Percentiles rank a stretch among this genome's conserved stretches.
These are phyloP conservation scores for Floccularia luteovirens DNA, from an alignment of 768 basidiomycete species.

Conservation along the genomic window DNA sequence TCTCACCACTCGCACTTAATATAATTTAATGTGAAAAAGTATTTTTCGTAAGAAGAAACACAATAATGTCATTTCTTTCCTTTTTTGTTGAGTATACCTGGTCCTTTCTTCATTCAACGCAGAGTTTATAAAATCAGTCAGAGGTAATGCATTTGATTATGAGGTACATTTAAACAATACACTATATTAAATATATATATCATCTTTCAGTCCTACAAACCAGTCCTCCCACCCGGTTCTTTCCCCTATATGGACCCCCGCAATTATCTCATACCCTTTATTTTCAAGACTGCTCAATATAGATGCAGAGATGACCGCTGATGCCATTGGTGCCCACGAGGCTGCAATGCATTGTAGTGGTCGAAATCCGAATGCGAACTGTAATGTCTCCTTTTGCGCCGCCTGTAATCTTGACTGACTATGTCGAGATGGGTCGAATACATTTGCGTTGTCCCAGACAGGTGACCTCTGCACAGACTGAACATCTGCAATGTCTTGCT, in stretches of 20 bases:
- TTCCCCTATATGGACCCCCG: slow-evolving; percentile 23
- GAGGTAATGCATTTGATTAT: too few species aligned
- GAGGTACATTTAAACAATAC: too few species aligned
- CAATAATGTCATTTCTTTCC: too few species aligned
- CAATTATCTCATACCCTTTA: slow-evolving; percentile 15
- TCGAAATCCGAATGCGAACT: slow-evolving; percentile 43
- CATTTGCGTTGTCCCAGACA: slow-evolving; percentile 26
- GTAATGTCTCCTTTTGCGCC: slow-evolving; percentile 12
- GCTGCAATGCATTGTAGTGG: slow-evolving; percentile 37
- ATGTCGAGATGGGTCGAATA: slow-evolving; percentile 38
- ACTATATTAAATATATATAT: too few species aligned
- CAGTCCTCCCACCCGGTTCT: slow-evolving; percentile 41
- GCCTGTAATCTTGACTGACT: slow-evolving; percentile 10
- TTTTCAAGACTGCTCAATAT: slow-evolving; percentile 27
- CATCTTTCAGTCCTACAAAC: too few species aligned
- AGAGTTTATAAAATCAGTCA: too few species aligned
- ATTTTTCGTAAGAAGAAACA: too few species aligned
- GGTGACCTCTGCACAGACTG: slow-evolving; percentile 21
- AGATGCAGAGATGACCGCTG: slow-evolving; percentile 36
- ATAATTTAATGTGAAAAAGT: too few species aligned
- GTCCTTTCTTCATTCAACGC: too few species aligned
- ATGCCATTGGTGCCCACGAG: slow-evolving; percentile 44
- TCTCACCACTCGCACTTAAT: too few species aligned
- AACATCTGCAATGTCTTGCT: slow-evolving; percentile 26
- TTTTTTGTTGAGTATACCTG: too few species aligned